Evolutionary conservation across 2,329 filamentous ascomycete species (phyloP).

Genomic region (Bimuria novae-zelandiae): DNA sequence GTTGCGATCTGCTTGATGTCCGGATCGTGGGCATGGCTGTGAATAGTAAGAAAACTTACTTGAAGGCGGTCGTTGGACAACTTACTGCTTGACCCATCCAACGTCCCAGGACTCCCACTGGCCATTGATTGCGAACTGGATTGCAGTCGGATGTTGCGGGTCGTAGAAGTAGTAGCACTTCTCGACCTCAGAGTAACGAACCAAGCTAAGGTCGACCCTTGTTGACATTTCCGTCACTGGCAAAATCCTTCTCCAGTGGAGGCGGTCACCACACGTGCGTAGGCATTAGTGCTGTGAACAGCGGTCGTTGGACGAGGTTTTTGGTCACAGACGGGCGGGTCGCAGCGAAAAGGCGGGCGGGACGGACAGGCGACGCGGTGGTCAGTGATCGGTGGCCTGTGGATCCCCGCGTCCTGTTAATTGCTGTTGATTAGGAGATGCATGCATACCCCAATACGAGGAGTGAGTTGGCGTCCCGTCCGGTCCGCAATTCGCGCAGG

Average conservation of each 20-base stretch:
- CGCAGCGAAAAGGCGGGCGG: background rate
- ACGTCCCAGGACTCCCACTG: conserved; percentile 40
- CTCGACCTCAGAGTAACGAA: conserved; percentile 37
- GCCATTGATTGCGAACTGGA: conserved; percentile 38
- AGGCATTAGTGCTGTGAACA: no score
- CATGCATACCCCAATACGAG: conserved; percentile 20
- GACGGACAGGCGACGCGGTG: background rate
- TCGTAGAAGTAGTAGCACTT: conserved; percentile 40
- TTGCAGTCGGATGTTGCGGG: conserved; percentile 27
- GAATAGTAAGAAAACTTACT: conserved; percentile 12
- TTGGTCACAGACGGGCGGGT: background rate
- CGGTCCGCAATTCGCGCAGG: conserved; percentile 13
- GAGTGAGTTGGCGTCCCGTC: conserved; percentile 8
- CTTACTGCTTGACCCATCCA: conserved; percentile 34
- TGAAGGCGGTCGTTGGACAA: background rate
- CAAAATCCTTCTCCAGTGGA: no score
- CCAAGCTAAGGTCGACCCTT: conserved; percentile 33
- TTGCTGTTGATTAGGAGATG: conserved; percentile 20
- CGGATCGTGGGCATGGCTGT: conserved; percentile 33
- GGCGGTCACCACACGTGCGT: no score
- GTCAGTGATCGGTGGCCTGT: background rate
- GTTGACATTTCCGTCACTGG: conserved; percentile 36
- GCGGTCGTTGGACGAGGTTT: no score
- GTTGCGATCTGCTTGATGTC: conserved; percentile 35
- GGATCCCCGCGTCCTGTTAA: conserved; percentile 12